Conservation (phyloP, 768 basidiomycete species). For the Rhizopogon roseolus region DNA sequence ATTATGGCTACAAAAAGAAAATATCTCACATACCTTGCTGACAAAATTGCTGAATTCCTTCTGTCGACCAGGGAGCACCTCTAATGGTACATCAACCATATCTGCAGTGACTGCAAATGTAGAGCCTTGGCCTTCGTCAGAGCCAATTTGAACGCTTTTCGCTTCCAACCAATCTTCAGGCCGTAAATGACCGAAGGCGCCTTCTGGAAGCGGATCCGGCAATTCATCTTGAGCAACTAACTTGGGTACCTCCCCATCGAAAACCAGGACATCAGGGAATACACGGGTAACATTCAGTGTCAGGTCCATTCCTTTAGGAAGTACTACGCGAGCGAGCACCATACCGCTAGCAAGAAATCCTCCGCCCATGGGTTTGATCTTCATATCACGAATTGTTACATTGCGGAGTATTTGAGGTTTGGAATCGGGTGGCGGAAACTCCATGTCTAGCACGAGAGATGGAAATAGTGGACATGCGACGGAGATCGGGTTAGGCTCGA, state of each 20-base stretch:
- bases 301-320: conserved; percentile 67
- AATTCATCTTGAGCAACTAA: conserved; percentile 31
- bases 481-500: conserved; percentile 48
- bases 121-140: conserved; percentile 45
- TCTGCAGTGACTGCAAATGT: conserved; percentile 57
- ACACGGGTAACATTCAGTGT: conserved; percentile 58
- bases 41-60: conserved; percentile 74
- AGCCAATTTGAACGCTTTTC: conserved; percentile 35
- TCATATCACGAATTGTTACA: conserved; percentile 76
- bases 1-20: conserved; percentile 3
- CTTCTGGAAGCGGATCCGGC: conserved; percentile 62
- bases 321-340: conserved; percentile 58
- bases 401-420: conserved; percentile 63
- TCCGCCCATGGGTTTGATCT: conserved; percentile 44
- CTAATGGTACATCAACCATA: conserved; percentile 68
- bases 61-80: conserved; percentile 75
- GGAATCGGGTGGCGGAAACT: conserved; percentile 64
- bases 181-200: conserved; percentile 71
- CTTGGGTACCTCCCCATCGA: conserved; percentile 62
- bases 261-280: conserved; percentile 74
- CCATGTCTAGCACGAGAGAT: conserved; percentile 36
- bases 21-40: conserved; percentile 50
- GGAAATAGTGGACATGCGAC: conserved; percentile 56
- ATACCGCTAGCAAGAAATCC: conserved; percentile 65
- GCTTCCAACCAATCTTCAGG: conserved; percentile 65